phyloP scores from a whole-genome alignment of 2,329 filamentous ascomycete species.

The Paracamarosporium sp. region DNA sequence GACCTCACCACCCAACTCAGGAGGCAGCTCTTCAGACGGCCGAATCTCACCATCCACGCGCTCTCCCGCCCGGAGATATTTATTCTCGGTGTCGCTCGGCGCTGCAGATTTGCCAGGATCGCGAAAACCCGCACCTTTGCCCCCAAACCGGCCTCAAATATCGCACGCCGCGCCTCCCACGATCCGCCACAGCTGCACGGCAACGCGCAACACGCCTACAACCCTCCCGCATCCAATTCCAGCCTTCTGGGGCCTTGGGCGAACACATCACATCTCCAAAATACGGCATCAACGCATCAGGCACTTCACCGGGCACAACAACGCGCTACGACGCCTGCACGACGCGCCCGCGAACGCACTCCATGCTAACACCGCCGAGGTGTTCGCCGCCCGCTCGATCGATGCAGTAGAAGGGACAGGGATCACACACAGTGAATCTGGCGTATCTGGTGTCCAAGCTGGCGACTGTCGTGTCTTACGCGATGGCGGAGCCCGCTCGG shows the following conservation, averaged over 20 bases:
- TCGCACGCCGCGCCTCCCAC: constrained; percentile 29
- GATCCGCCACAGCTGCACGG: constrained; percentile 30
- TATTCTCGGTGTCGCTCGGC: constrained; percentile 43
- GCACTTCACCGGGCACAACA: constrained; percentile 16
- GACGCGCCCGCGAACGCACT: constrained; percentile 33
- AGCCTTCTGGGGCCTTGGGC: constrained; percentile 2
- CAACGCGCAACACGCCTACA: constrained; percentile 34
- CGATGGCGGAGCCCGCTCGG: constrained; percentile 50
- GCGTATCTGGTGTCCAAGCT: constrained; percentile 46
- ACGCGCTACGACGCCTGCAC: constrained; percentile 34
- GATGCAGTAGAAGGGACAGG: constrained; percentile 27
- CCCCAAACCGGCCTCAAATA: constrained; percentile 24
- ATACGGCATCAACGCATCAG: constrained; percentile 13
- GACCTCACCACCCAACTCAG: constrained; percentile 21
- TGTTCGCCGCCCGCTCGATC: constrained; percentile 28
- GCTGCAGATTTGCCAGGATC: constrained; percentile 37
- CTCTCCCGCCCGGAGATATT: constrained; percentile 30
- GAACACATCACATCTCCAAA: constrained; percentile 10
- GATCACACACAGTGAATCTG: constrained; percentile 34
- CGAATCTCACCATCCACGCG: constrained; percentile 33
- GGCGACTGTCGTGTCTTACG: constrained; percentile 50
- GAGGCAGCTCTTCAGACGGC: constrained; percentile 36
- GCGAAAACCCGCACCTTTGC: constrained; percentile 32
- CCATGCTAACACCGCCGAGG: constrained; percentile 33
- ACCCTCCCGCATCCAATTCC: constrained; percentile 20